Evolutionary conservation across 2,329 filamentous ascomycete species (phyloP).

Genomic region (Epicoccum nigrum): DNA sequence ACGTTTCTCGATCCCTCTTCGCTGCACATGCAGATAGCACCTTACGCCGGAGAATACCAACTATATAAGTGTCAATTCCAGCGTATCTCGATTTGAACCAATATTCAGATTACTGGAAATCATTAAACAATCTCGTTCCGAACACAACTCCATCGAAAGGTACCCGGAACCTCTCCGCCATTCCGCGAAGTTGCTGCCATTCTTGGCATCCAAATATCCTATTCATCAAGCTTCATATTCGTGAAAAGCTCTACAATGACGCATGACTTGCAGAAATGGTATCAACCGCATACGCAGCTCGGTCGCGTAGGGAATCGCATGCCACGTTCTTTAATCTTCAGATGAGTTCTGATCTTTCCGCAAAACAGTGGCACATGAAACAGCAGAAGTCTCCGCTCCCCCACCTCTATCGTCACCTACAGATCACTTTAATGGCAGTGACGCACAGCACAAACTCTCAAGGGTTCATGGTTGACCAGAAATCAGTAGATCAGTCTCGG

Average conservation of each 20-base stretch:
- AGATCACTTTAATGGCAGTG: neutral
- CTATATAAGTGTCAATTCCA: too few relatives aligned
- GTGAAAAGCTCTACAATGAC: neutral
- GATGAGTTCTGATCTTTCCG: neutral
- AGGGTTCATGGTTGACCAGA: neutral
- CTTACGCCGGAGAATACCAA: too few relatives aligned
- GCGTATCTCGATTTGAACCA: too few relatives aligned
- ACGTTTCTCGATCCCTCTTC: too few relatives aligned
- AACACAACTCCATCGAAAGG: neutral
- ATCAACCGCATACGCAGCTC: neutral
- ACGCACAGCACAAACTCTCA: neutral
- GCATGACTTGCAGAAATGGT: conserved; percentile 9
- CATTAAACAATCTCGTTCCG: too few relatives aligned
- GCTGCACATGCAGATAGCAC: too few relatives aligned
- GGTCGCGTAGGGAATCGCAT: neutral
- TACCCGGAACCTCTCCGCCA: neutral
- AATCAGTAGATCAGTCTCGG: neutral
- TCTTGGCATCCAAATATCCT: conserved; percentile 6
- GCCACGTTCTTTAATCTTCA: neutral
- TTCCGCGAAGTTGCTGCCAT: neutral
- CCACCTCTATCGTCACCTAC: neutral
- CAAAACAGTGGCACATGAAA: neutral
- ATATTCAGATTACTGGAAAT: too few relatives aligned
- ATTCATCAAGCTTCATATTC: neutral
- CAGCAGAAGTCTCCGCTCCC: neutral